These are phyloP conservation scores for Talaromyces sp. DNA, from an alignment of 2,329 filamentous ascomycete species.

Conservation along the genomic window DNA sequence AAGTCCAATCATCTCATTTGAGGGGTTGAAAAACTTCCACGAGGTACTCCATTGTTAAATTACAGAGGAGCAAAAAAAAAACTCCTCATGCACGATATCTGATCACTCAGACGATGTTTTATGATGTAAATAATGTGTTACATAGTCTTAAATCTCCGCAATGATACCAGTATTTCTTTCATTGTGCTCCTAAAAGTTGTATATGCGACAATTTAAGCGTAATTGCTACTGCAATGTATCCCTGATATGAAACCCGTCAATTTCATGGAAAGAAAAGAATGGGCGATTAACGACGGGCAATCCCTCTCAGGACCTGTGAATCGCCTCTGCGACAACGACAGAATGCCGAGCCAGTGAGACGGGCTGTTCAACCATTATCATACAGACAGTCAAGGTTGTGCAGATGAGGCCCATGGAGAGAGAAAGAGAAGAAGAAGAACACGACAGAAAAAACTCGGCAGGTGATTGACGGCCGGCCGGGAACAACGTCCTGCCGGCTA, in stretches of 20 bases:
- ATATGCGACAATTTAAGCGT: not conserved
- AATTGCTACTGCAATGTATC: constrained; percentile 18
- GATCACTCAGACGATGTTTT: not conserved
- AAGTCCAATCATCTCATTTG: not conserved
- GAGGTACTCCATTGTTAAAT: not conserved
- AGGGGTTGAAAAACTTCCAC: not conserved
- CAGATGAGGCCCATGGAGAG: constrained; percentile 25
- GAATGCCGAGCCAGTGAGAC: constrained; percentile 41
- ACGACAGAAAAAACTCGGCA: constrained; percentile 5
- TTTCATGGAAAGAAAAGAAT: constrained; percentile 42
- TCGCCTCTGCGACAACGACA: constrained; percentile 38
- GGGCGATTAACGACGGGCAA: constrained; percentile 48
- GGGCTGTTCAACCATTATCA: constrained; percentile 9
- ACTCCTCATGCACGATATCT: not conserved
- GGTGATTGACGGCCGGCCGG: constrained; percentile 21
- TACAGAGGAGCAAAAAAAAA: not conserved
- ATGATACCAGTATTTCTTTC: not conserved
- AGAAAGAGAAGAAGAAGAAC: constrained; percentile 15
- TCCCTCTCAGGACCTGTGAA: constrained; percentile 36
- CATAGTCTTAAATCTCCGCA: not conserved
- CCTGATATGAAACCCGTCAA: constrained; percentile 47
- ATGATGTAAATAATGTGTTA: not conserved
- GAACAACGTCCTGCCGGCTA: constrained; percentile 32
- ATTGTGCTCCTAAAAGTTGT: not conserved
- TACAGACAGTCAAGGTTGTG: constrained; percentile 1